Evolutionary conservation across 768 basidiomycete species (phyloP).

Genomic region (Clavulina sp.): DNA sequence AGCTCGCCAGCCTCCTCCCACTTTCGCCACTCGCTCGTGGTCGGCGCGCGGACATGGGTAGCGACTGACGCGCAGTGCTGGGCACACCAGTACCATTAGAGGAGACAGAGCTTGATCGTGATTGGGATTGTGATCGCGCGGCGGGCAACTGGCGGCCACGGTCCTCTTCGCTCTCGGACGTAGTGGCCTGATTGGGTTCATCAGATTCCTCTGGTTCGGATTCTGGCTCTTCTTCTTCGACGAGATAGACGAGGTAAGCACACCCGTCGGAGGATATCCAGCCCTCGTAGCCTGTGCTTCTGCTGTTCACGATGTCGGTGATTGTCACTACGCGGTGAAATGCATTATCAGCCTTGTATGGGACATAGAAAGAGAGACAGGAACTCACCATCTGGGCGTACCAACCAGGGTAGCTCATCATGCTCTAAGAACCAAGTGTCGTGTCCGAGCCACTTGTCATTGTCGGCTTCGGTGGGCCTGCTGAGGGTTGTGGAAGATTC

Average conservation of each 20-base stretch:
- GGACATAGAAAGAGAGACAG: neutral
- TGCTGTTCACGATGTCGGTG: slow-evolving; percentile 40
- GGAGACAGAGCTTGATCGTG: too few species aligned
- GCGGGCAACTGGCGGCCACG: neutral
- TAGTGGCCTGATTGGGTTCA: neutral
- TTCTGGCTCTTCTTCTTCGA: slow-evolving; percentile 23
- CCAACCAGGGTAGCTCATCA: slow-evolving; percentile 52
- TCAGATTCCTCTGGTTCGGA: too few species aligned
- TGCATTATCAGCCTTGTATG: neutral
- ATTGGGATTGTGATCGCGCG: neutral
- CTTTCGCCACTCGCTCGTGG: too few species aligned
- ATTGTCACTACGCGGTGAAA: slow-evolving; percentile 30
- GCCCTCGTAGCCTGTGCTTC: slow-evolving; percentile 44
- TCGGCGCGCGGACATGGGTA: too few species aligned
- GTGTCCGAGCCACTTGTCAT: slow-evolving; percentile 26
- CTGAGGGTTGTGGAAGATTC: slow-evolving; percentile 11
- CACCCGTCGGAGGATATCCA: slow-evolving; percentile 80
- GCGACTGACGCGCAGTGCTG: too few species aligned
- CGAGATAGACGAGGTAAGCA: slow-evolving; percentile 57
- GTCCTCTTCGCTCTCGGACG: neutral
- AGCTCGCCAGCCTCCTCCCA: too few species aligned
- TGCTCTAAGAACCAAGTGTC: slow-evolving; percentile 59
- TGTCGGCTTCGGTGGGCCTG: slow-evolving; percentile 24
- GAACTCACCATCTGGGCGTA: slow-evolving; percentile 48
- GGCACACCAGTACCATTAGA: too few species aligned